phyloP scores from a whole-genome alignment of 2,329 filamentous ascomycete species.

The Pseudogymnoascus sp. region DNA sequence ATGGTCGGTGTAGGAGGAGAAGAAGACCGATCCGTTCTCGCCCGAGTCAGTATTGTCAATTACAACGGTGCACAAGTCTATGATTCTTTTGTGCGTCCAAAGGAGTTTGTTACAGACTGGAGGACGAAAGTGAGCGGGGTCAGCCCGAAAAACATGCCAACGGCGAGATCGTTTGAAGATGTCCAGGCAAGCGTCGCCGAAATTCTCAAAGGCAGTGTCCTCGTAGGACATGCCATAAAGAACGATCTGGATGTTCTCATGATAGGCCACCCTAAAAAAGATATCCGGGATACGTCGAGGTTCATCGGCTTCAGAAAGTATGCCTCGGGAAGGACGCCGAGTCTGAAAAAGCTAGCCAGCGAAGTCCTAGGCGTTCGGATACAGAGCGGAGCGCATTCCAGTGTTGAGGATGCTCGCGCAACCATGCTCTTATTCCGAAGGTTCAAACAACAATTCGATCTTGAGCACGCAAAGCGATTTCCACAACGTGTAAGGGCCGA shows the following conservation, averaged over 20 bases:
- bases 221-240: slow-evolving; percentile 77
- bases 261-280: slow-evolving; percentile 67
- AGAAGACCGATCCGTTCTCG: slow-evolving; percentile 65
- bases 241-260: slow-evolving; percentile 69
- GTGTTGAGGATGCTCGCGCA: slow-evolving; percentile 72
- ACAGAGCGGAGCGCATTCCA: slow-evolving; percentile 56
- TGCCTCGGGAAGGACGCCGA: slow-evolving; percentile 59
- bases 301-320: slow-evolving; percentile 67
- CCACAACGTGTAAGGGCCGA: slow-evolving; percentile 29
- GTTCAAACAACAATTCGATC: slow-evolving; percentile 78
- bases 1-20: slow-evolving; percentile 85
- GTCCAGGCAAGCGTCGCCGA: slow-evolving; percentile 66
- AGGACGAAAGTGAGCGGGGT: slow-evolving; percentile 82
- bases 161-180: slow-evolving; percentile 62
- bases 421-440: slow-evolving; percentile 83
- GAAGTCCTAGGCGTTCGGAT: slow-evolving; percentile 54
- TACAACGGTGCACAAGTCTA: slow-evolving; percentile 90
- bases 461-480: slow-evolving; percentile 65
- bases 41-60: slow-evolving; percentile 83
- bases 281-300: slow-evolving; percentile 78
- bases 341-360: slow-evolving; percentile 49
- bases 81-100: slow-evolving; percentile 81
- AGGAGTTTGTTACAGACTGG: slow-evolving; percentile 79
- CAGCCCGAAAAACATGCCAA: slow-evolving; percentile 60
- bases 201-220: slow-evolving; percentile 60